Conservation (phyloP, 148 eudicot genomes). For the Fagopyrum homotropicum region DNA sequence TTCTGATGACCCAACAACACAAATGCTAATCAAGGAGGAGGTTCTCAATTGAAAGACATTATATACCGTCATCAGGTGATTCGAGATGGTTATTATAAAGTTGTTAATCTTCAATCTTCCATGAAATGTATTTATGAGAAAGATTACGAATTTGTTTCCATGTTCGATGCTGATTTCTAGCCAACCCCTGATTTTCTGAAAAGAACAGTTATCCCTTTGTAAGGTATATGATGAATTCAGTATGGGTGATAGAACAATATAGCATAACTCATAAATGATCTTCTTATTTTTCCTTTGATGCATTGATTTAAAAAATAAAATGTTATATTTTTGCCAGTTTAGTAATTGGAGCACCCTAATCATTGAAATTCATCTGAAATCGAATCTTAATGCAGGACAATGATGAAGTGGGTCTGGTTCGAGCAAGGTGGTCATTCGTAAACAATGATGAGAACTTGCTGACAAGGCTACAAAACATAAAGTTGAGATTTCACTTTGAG, state of each 20-base stretch:
- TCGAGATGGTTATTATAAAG: conserved; percentile 79
- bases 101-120: conserved; percentile 95
- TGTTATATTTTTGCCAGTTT: neutral
- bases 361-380: neutral
- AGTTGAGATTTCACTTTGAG: conserved; percentile 91
- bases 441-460: conserved; percentile 91
- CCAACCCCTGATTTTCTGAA: conserved; percentile 72
- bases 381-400: conserved; percentile 54
- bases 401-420: conserved; percentile 85
- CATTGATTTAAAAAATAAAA: no score
- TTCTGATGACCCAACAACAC: conserved; percentile 75
- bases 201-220: conserved; percentile 68
- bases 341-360: neutral
- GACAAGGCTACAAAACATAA: conserved; percentile 85
- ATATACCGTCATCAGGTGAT: conserved; percentile 71
- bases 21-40: conserved; percentile 74
- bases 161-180: conserved; percentile 96
- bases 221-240: conserved; percentile 36
- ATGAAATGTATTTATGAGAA: conserved; percentile 90
- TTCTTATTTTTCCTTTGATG: neutral
- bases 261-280: no score
- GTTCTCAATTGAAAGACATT: conserved; percentile 83
- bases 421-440: conserved; percentile 97
- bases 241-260: no score
- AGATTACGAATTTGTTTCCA: conserved; percentile 93